Evolutionary conservation across 805 yeast species (phyloP).

Genomic region (Teunomyces lycoperdinae): DNA sequence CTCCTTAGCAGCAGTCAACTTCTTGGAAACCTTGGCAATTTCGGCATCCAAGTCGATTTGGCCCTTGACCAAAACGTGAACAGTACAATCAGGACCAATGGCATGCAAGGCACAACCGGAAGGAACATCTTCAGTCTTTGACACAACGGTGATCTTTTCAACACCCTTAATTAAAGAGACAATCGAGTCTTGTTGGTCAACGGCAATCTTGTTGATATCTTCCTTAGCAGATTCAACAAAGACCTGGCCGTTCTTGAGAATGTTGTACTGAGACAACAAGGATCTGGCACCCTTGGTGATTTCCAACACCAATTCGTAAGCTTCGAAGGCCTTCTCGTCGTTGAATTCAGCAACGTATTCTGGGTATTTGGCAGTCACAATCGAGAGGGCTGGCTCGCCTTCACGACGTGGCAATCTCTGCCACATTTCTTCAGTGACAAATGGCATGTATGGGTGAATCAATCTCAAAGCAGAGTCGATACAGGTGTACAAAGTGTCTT

Average conservation of each 20-base stretch:
- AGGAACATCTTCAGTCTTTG: conserved; percentile 58
- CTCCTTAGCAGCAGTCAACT: conserved; percentile 63
- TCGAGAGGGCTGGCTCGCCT: conserved; percentile 64
- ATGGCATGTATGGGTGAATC: conserved; percentile 99
- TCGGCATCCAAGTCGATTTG: conserved; percentile 91
- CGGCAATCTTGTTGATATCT: conserved; percentile 49
- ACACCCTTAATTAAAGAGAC: conserved; percentile 91
- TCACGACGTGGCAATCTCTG: conserved; percentile 92
- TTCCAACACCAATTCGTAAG: conserved; percentile 80
- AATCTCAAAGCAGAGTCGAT: conserved; percentile 86
- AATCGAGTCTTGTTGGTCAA: conserved; percentile 78
- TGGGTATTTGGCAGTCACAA: conserved; percentile 81
- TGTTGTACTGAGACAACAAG: conserved; percentile 83
- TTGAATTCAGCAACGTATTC: conserved; percentile 56
- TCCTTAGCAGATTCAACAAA: conserved; percentile 67
- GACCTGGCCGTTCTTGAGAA: conserved; percentile 83
- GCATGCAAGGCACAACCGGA: conserved; percentile 87
- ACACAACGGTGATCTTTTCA: conserved; percentile 65
- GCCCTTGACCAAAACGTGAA: conserved; percentile 90
- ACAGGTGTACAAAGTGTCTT: conserved; percentile 90
- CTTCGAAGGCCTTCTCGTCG: conserved; percentile 62
- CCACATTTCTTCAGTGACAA: conserved; percentile 97
- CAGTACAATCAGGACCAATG: conserved; percentile 76
- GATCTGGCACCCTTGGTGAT: conserved; percentile 92
- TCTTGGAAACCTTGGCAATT: conserved; percentile 76